Base-by-base conservation (phyloP, 257 asterid species). In the Hygrophila difformis region DNA sequence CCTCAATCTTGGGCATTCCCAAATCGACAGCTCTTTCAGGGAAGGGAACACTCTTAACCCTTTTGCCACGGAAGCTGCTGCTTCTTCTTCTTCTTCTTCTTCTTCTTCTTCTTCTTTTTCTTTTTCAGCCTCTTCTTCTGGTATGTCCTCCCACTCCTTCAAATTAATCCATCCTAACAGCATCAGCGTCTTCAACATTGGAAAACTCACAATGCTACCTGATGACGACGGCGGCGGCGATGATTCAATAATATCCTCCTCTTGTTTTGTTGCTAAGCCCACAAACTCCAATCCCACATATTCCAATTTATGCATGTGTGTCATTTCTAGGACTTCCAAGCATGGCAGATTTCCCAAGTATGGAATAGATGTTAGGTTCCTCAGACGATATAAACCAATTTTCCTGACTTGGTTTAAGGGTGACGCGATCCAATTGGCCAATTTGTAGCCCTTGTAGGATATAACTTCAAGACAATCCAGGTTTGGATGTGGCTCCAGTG, bases 141-240 rank as follows among this genome's bases (percentile, higher is more conserved):
- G 17, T 26, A 57, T 6, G 39, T 68, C 74, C 48, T 52, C 56
- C 67, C 75, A 68, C 19, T 47, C 42, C 17, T 47, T 13, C 74
- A 69, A 67, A 11, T 17, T 9, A 1, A 12, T 2, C 39, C 74
- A 62, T 12, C 13, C 11, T 10, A 33, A 13, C 22, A 53, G 53
- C 1, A 4, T 22, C 50, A 61, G 22, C 8, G 12, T 47, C 63
- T 53, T 57, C 36, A 67, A 38, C 51, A 43, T 57, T 2, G 73
- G 68, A 47, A 60, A 66, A n/a, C 40, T 31, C 19, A 12, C 34
- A 20, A 19, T 20, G 3, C n/a, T 9, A 3, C 2, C 22, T 1
- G 16, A 13, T 2, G 29, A 2, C 7, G 29, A 3, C 29, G 7
- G 5, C 29, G 29, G 7, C 10, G 37, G 10, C 6, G 37, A 2